phyloP scores from a whole-genome alignment of 108 stramenopile species.

The Discostella pseudostelligera region DNA sequence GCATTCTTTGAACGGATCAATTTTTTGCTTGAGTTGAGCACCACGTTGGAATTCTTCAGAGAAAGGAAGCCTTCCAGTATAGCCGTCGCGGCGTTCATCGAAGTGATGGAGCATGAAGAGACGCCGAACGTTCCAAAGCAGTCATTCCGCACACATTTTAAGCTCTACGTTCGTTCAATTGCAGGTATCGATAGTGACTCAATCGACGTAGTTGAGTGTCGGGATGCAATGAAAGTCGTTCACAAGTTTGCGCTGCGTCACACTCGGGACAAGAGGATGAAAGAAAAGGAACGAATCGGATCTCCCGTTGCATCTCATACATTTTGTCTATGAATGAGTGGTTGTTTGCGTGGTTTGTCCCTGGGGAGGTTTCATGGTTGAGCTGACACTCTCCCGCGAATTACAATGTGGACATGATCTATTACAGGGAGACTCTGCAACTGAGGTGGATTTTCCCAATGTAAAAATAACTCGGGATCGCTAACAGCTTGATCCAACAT shows the following conservation, averaged over 20 bases:
- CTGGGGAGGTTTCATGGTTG: no score
- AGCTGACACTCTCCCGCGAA: background rate
- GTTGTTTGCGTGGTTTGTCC: no score
- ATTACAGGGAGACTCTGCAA: slow-evolving; percentile 69
- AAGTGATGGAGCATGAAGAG: slow-evolving; percentile 26
- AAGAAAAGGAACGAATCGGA: background rate
- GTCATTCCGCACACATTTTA: slow-evolving; percentile 23
- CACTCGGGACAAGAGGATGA: slow-evolving; percentile 13
- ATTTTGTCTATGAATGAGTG: no score
- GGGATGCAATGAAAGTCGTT: slow-evolving; percentile 23
- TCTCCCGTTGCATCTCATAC: background rate
- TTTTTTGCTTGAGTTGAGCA: slow-evolving; percentile 30
- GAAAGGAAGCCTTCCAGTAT: no score
- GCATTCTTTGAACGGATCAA: slow-evolving; percentile 33
- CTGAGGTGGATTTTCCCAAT: slow-evolving; percentile 74
- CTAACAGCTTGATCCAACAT: slow-evolving; percentile 7
- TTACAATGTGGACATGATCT: slow-evolving; percentile 72
- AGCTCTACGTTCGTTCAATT: slow-evolving; percentile 11
- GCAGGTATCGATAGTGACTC: slow-evolving; percentile 25
- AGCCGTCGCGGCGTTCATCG: no score
- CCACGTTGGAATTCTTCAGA: slow-evolving; percentile 25
- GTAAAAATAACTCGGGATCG: slow-evolving; percentile 44
- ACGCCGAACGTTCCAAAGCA: slow-evolving; percentile 21
- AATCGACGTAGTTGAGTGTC: slow-evolving; percentile 22
- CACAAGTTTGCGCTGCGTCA: slow-evolving; percentile 15